Conservation (phyloP, 2,329 filamentous ascomycete species). For the Penicillium sp. region DNA sequence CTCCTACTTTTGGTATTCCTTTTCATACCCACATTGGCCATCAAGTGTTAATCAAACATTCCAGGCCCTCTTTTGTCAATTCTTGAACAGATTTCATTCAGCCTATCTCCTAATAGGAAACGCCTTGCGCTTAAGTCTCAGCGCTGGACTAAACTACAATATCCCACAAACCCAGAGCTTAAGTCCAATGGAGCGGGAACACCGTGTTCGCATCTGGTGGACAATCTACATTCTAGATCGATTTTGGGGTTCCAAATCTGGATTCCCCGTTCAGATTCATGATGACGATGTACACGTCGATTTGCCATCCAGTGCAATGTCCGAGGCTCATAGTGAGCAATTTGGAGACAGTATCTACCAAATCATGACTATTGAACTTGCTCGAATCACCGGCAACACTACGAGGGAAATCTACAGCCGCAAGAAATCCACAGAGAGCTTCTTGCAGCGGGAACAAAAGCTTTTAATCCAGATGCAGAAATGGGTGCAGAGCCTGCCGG, state of each 20-base stretch:
- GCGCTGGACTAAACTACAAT: slow-evolving; percentile 33
- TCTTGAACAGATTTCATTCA: slow-evolving; percentile 25
- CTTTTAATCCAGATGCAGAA: slow-evolving; percentile 30
- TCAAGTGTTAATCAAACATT: not conserved
- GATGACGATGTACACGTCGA: slow-evolving; percentile 42
- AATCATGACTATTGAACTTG: slow-evolving; percentile 27
- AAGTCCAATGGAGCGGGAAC: slow-evolving; percentile 31
- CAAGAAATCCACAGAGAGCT: slow-evolving; percentile 22
- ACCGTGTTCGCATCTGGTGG: slow-evolving; percentile 42
- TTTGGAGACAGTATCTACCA: slow-evolving; percentile 28
- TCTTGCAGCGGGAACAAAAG: slow-evolving; percentile 31
- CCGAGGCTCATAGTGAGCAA: slow-evolving; percentile 22
- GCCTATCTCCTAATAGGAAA: slow-evolving; percentile 29
- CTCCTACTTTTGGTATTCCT: slow-evolving; percentile 31
- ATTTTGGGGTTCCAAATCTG: slow-evolving; percentile 40
- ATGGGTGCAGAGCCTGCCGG: slow-evolving; percentile 29
- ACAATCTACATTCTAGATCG: slow-evolving; percentile 43
- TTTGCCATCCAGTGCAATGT: slow-evolving; percentile 22
- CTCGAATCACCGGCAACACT: slow-evolving; percentile 25
- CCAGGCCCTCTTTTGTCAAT: slow-evolving; percentile 24
- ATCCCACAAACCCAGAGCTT: slow-evolving; percentile 13
- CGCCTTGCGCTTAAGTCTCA: slow-evolving; percentile 32
- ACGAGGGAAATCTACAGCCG: slow-evolving; percentile 26
- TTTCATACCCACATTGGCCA: not conserved
- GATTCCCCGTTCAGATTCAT: slow-evolving; percentile 43